A percentile compares a stretch with the other conserved stretches of the same genome.
Evolutionary conservation across 306 rosid species (phyloP).

Genomic region (Inga oerstediana): DNA sequence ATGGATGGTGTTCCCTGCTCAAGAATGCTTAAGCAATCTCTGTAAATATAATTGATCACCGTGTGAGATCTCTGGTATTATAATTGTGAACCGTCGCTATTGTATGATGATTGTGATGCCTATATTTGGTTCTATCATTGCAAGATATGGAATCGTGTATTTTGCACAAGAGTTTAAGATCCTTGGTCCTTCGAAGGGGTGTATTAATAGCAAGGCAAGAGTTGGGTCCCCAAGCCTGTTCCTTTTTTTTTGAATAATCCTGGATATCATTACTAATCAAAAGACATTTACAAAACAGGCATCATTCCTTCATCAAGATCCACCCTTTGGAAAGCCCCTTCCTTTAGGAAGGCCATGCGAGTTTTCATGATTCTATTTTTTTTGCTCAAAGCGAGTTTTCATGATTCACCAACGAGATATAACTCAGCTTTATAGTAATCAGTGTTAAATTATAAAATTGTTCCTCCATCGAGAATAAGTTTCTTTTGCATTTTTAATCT

Average conservation of each 20-base stretch:
- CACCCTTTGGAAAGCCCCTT: no score
- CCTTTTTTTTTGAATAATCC: not conserved
- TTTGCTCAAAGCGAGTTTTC: not conserved
- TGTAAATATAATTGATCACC: conserved; percentile 47
- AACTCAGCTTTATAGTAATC: not conserved
- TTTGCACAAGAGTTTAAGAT: not conserved
- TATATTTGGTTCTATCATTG: conserved; percentile 23
- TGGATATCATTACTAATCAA: no score
- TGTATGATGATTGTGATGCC: conserved; percentile 25
- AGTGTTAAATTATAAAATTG: not conserved
- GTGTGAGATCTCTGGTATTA: conserved; percentile 3
- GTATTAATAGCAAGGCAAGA: not conserved
- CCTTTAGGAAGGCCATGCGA: not conserved
- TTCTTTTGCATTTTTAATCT: not conserved
- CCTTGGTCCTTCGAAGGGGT: not conserved
- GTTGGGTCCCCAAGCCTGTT: not conserved
- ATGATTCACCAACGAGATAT: not conserved
- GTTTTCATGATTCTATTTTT: not conserved
- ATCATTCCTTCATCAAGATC: no score
- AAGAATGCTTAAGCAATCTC: conserved; percentile 11
- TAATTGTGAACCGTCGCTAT: conserved; percentile 9
- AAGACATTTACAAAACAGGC: no score
- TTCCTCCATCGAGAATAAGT: not conserved
- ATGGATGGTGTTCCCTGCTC: not conserved
- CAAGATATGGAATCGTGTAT: conserved; percentile 24